Base-by-base conservation (phyloP, 352 stramenopile species). In the Globisporangium rhizosaccharum region DNA sequence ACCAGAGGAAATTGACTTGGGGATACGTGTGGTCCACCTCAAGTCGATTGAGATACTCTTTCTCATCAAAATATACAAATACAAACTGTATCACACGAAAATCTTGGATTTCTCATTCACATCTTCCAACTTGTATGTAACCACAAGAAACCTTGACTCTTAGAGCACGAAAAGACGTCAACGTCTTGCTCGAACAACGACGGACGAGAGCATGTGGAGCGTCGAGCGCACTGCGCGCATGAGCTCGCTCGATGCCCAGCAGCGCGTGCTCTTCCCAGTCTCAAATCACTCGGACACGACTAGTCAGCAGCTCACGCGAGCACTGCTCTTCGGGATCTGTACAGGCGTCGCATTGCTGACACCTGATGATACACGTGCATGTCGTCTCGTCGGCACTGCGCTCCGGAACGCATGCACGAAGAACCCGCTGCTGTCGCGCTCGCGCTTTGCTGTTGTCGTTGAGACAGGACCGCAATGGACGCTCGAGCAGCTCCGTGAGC, bases 221-320 rank as follows among this genome's bases (percentile, higher is more conserved):
- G 50, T 67, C 0, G 72, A 70, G 41, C 62, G 71, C 54, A 72
- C 70, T 50, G 74, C 72, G 7, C 56, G 60, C 26, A 41, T 62
- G 44, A 73, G 77, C 49, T 53, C 53, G 30, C 71, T 88, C 53
- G 59, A 47, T 44, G 66, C 67, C 11, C 61, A 76, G 48, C 72
- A 87, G 55, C 73, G 80, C 6, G 20, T 87, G 50, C 51, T 85
- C 48, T 87, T 90, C 57, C 65, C 63, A n/a, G 64, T 85, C 39
- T 45, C 36, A 5, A 68, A 73, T 51, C 14, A 52, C 7, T 20
- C 50, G 5, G 63, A 72, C 18, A 46, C 20, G 0, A 70, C 65
- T 4, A 67, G 68, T 25, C 67, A 57, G 0, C 59, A 63, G 51
- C 63, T 87, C 17, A 18, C 72, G 26, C 55, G 62, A 6, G 61